These are phyloP conservation scores for Mayamaea pseudoterrestris DNA, from an alignment of 108 stramenopile species.

Conservation along the genomic window DNA sequence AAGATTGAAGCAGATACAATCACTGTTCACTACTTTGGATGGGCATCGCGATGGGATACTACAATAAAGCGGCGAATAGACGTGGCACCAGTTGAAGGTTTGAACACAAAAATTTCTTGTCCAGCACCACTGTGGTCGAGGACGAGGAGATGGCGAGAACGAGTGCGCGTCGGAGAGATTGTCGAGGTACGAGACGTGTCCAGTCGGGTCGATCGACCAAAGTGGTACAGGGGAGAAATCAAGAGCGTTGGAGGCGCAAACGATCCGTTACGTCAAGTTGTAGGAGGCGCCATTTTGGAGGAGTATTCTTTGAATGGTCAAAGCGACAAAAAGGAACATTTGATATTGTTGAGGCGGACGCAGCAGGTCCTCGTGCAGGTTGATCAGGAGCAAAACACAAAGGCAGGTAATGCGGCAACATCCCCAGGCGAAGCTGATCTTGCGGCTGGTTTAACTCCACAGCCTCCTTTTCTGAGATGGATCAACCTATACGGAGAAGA, in stretches of 20 bases:
- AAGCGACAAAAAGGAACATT: slow-evolving; percentile 14
- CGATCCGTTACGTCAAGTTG: slow-evolving; percentile 18
- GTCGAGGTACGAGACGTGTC: slow-evolving; percentile 56
- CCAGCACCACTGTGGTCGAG: slow-evolving; percentile 59
- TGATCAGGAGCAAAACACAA: slow-evolving; percentile 36
- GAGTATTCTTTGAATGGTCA: slow-evolving; percentile 12
- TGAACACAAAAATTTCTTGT: slow-evolving; percentile 6
- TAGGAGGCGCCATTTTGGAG: slow-evolving; percentile 56
- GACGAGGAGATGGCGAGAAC: slow-evolving; percentile 48
- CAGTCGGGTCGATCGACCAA: slow-evolving; percentile 38
- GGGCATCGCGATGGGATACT: slow-evolving; percentile 60
- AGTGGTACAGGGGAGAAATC: slow-evolving; percentile 60
- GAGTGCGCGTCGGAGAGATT: slow-evolving; percentile 33
- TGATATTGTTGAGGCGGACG: slow-evolving; percentile 37
- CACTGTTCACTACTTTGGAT: slow-evolving; percentile 69
- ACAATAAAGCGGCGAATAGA: slow-evolving; percentile 21
- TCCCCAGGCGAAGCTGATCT: neutral
- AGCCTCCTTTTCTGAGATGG: slow-evolving; percentile 64
- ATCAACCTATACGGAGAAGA: slow-evolving; percentile 74
- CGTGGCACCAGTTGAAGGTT: slow-evolving; percentile 1
- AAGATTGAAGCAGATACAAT: slow-evolving; percentile 43
- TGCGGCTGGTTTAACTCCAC: slow-evolving; percentile 5
- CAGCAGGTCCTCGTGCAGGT: slow-evolving; percentile 62
- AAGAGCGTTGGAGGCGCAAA: slow-evolving; percentile 25
- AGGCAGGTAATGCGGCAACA: slow-evolving; percentile 2